A percentile compares a stretch with the other conserved stretches of the same genome.
Evolutionary conservation across 75 land plant genomes (phyloP).

Genomic region (Azolla pinnata): DNA sequence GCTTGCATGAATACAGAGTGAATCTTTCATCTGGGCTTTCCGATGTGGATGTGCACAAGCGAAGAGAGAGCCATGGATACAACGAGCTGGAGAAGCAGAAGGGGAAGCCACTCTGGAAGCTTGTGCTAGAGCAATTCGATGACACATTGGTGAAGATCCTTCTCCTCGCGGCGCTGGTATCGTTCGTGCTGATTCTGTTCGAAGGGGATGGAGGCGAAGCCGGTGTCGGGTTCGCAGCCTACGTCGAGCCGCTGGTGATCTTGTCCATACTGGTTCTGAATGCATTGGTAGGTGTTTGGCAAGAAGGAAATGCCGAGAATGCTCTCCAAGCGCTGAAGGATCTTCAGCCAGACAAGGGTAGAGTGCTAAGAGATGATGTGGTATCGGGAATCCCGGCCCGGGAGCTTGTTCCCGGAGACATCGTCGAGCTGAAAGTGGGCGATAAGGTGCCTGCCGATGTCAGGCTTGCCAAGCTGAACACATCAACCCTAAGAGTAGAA

Average conservation of each 20-base stretch:
- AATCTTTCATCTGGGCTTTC: constrained; percentile 43
- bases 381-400: constrained; percentile 60
- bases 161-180: constrained; percentile 56
- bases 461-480: constrained; percentile 48
- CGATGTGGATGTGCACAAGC: constrained; percentile 33
- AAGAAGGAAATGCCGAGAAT: constrained; percentile 83
- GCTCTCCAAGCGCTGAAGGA: constrained; percentile 83
- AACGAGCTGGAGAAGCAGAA: constrained; percentile 65
- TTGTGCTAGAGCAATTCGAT: constrained; percentile 75
- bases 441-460: constrained; percentile 90
- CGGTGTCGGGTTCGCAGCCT: constrained; percentile 40
- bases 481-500: constrained; percentile 63
- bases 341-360: constrained; percentile 62
- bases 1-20: constrained; percentile 47
- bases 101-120: constrained; percentile 59
- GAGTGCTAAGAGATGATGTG: constrained; percentile 53
- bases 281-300: constrained; percentile 86
- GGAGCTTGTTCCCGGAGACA: constrained; percentile 88
- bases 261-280: constrained; percentile 60
- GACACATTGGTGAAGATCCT: constrained; percentile 76
- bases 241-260: constrained; percentile 79
- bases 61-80: constrained; percentile 46
- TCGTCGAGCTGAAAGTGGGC: constrained; percentile 70
- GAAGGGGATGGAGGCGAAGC: constrained; percentile 22
- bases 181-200: constrained; percentile 50